Percentiles rank a stretch among this genome's conserved stretches.
These are phyloP conservation scores for Erigeron canadensis DNA, from an alignment of 129 eudicot genomes.

Conservation along the genomic window DNA sequence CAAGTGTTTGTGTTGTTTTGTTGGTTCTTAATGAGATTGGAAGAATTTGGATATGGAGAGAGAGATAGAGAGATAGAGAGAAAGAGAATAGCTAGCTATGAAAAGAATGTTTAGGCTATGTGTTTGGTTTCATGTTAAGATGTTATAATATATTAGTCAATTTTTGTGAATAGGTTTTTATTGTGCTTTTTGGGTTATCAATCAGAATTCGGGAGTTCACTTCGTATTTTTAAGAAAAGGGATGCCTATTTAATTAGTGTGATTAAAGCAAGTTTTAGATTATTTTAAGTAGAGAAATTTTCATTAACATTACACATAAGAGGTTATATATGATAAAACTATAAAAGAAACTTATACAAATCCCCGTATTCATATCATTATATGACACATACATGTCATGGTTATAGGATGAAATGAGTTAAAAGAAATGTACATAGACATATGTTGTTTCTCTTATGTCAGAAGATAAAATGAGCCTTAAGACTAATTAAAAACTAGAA, in stretches of 20 bases:
- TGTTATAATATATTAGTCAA: conserved; percentile 29
- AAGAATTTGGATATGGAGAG: conserved; percentile 31
- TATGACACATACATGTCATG: too few species aligned
- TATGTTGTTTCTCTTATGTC: too few species aligned
- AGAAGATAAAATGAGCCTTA: too few species aligned
- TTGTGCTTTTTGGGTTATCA: conserved; percentile 24
- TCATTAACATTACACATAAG: too few species aligned
- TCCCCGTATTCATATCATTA: too few species aligned
- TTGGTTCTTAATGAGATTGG: neutral
- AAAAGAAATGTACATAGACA: too few species aligned
- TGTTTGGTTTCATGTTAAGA: conserved; percentile 30
- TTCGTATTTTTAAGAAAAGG: conserved; percentile 6
- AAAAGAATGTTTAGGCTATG: conserved; percentile 35
- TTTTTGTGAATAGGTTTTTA: neutral
- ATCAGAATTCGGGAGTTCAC: conserved; percentile 15
- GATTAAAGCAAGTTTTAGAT: conserved; percentile 3
- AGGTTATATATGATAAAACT: too few species aligned
- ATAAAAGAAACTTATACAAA: too few species aligned
- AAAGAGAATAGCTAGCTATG: neutral
- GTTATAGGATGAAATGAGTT: too few species aligned
- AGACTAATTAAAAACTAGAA: too few species aligned
- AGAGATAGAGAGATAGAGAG: conserved; percentile 11
- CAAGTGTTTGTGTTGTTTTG: too few species aligned
- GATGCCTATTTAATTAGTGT: conserved; percentile 4
- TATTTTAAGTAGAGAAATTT: too few species aligned